Evolutionary conservation across 2,329 filamentous ascomycete species (phyloP), one percentile per base, ranked within the genome.

Genomic region (Sclerotinia minor): DNA sequence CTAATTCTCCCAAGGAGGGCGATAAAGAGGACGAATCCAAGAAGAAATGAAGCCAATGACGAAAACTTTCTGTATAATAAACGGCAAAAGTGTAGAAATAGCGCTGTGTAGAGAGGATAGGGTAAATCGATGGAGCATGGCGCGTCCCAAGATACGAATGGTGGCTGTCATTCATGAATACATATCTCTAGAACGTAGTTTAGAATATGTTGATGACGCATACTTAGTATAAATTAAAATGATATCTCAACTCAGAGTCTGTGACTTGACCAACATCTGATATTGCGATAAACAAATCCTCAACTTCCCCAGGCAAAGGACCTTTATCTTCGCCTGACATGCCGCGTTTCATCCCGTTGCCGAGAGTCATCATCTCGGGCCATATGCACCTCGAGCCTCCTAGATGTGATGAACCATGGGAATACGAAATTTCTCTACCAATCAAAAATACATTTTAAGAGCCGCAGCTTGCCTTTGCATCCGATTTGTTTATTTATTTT

Each of bases 1-100:
- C 35, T 35, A 54, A 53, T 29, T 57, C 59, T 26, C n/a, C 49
- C 26, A 61, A 69, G 21, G 58, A 61, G 32, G 58, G 70, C 13
- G 52, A 63, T 19, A 68, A 69, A 24, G 41, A 67, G 6, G 67
- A 70, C 21, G 67, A 70, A 8, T 58, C 68, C 1, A 66, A 67
- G 53, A 68, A 68, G 38, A 59, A 67, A 53, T 53, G 57, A 63
- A 54, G 7, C 29, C n/a, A 44, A 44, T 50, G 49, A 67, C 26
- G 38, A 49, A 47, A 49, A 19, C 41, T 26, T 38, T 35, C 59
- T 67, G 66, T 67, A 65, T 24, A 65, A 63, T 53, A 54, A 54
- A 63, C 47, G 29, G 57, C 45, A 44, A 35, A 63, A 24, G 32
- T 26, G 15, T 45, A 32, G 35, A 47, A 49, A 54, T 67, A 49